phyloP scores from a whole-genome alignment of 1,284 basidiomycete species.

The Stereum hirsutum region DNA sequence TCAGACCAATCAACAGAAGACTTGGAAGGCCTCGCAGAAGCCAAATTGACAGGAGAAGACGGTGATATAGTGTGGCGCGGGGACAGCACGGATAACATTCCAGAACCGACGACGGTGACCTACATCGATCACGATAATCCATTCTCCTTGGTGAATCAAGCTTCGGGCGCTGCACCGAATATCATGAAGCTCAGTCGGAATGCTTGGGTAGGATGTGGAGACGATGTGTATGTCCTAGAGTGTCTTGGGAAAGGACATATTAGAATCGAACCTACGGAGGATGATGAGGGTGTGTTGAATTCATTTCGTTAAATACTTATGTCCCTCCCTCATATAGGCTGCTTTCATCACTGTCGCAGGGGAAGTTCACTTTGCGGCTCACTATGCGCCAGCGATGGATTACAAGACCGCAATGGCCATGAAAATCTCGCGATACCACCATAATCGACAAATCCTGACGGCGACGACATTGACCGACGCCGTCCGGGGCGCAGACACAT shows the following conservation, averaged over 20 bases:
- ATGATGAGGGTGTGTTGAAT: conserved; percentile 30
- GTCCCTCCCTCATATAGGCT: conserved; percentile 4
- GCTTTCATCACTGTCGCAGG: neutral
- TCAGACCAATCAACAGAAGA: conserved; percentile 43
- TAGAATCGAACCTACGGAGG: conserved; percentile 45
- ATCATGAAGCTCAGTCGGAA: conserved; percentile 38
- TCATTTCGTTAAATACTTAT: neutral
- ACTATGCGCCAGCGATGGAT: conserved; percentile 46
- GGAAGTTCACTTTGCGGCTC: conserved; percentile 33
- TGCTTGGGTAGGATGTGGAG: conserved; percentile 82
- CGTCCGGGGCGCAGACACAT: conserved; percentile 63
- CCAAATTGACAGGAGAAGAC: conserved; percentile 12
- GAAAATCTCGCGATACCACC: conserved; percentile 46
- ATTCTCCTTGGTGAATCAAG: conserved; percentile 48
- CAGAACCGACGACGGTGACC: conserved; percentile 57
- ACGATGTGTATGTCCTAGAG: conserved; percentile 69
- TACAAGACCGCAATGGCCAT: conserved; percentile 32
- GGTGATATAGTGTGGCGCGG: too few relatives aligned
- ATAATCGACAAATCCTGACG: conserved; percentile 45
- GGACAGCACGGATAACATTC: conserved; percentile 27
- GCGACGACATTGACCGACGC: conserved; percentile 47
- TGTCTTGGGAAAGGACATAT: conserved; percentile 71
- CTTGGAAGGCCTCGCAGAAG: conserved; percentile 32
- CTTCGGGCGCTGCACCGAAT: conserved; percentile 41
- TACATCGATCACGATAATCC: conserved; percentile 82